These are phyloP conservation scores for Magnaporthiopsis rhizophila DNA, from an alignment of 2,329 filamentous ascomycete species.

Conservation along the genomic window DNA sequence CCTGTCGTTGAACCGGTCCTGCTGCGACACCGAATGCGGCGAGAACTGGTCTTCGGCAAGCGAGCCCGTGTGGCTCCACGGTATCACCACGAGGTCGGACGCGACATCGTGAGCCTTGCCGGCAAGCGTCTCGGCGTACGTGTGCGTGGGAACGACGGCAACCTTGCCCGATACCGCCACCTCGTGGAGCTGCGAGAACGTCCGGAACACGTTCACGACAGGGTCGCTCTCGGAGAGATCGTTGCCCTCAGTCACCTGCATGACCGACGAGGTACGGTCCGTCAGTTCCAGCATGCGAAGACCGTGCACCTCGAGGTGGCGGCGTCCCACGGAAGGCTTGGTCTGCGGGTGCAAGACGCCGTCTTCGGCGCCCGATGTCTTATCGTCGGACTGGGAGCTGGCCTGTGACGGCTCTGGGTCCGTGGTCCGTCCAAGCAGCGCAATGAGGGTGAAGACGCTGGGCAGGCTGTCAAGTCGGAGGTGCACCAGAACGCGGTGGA, in stretches of 20 bases:
- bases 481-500: constrained; percentile 68
- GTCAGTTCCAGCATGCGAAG: constrained; percentile 81
- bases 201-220: constrained; percentile 83
- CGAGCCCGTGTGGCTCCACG: constrained; percentile 80
- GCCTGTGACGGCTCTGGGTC: neutral
- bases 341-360: constrained; percentile 13
- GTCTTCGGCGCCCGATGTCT: neutral
- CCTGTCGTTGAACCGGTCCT: constrained; percentile 53
- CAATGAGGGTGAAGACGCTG: constrained; percentile 73
- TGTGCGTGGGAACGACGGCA: constrained; percentile 67
- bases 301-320: constrained; percentile 67
- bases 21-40: constrained; percentile 30
- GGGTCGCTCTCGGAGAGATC: constrained; percentile 65
- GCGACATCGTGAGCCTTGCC: constrained; percentile 61
- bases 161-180: constrained; percentile 76
- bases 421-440: constrained; percentile 51
- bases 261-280: constrained; percentile 88
- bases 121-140: constrained; percentile 70
- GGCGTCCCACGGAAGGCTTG: constrained; percentile 22
- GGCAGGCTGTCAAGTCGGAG: constrained; percentile 80
- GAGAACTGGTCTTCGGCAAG: constrained; percentile 56
- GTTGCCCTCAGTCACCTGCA: constrained; percentile 80
- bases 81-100: constrained; percentile 71
- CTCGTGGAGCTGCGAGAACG: constrained; percentile 77
- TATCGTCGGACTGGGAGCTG: constrained; percentile 3